phyloP scores from a whole-genome alignment of 2,329 filamentous ascomycete genomes.

The Microdochium nivale region DNA sequence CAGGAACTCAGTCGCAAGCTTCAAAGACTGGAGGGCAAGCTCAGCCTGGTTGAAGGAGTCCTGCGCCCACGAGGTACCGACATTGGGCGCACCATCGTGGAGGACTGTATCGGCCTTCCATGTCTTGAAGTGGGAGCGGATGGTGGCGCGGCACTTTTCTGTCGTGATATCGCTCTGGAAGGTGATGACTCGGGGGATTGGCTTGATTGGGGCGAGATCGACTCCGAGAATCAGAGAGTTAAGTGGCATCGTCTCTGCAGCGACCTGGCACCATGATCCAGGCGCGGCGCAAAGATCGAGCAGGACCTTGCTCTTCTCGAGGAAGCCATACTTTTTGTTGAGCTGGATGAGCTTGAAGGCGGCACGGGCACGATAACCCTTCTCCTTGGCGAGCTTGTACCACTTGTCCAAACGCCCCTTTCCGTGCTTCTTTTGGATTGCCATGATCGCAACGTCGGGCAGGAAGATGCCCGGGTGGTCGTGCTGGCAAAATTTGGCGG shows the following conservation, averaged over 20 bases:
- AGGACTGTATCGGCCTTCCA: constrained; percentile 95
- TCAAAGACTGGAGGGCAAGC: constrained; percentile 81
- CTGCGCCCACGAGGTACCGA: constrained; percentile 96
- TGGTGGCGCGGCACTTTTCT: constrained; percentile 86
- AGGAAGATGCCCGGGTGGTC: neutral
- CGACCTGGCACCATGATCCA: constrained; percentile 96
- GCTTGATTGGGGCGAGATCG: constrained; percentile 89
- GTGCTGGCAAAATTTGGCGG: neutral
- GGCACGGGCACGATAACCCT: constrained; percentile 90
- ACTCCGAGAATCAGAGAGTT: constrained; percentile 89
- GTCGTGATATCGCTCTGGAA: constrained; percentile 98
- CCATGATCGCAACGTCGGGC: constrained; percentile 49
- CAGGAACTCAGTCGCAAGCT: constrained; percentile 89
- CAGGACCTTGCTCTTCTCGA: constrained; percentile 92
- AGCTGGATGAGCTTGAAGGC: constrained; percentile 97
- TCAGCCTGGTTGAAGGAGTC: constrained; percentile 98
- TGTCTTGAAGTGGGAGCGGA: constrained; percentile 83
- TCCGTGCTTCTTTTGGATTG: constrained; percentile 97
- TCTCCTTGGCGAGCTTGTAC: constrained; percentile 98
- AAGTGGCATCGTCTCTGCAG: constrained; percentile 86
- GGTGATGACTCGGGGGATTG: constrained; percentile 86
- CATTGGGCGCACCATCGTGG: constrained; percentile 95
- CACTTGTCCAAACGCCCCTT: constrained; percentile 98
- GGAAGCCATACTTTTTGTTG: constrained; percentile 98
- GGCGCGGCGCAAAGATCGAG: constrained; percentile 97